A percentile compares a stretch with the other conserved stretches of the same genome.
phyloP scores from a whole-genome alignment of 768 basidiomycete species.

The Albatrellus ellisii region DNA sequence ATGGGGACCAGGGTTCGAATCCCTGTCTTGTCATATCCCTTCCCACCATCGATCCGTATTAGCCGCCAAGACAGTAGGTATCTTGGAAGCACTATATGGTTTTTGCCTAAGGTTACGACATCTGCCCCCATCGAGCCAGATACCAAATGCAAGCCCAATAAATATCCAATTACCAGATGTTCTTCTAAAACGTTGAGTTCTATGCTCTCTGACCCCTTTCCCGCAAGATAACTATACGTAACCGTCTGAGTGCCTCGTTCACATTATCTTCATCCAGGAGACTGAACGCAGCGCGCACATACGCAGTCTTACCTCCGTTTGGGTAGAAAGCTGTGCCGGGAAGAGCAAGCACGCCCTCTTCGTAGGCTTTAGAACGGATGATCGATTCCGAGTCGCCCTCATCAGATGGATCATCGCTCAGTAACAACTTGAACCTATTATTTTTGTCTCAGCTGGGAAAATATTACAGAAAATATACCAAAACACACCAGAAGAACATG shows the following conservation, averaged over 20 bases:
- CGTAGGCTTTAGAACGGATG: slow-evolving; percentile 63
- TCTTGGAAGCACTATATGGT: not conserved
- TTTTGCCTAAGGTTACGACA: not conserved
- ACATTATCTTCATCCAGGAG: slow-evolving; percentile 51
- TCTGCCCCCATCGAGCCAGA: too few species aligned
- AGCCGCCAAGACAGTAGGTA: not conserved
- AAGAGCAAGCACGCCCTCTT: slow-evolving; percentile 77
- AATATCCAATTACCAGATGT: not conserved
- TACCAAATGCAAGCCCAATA: not conserved
- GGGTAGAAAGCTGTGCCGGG: slow-evolving; percentile 80
- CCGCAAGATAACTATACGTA: slow-evolving; percentile 23
- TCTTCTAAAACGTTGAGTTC: not conserved
- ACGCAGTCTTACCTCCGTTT: slow-evolving; percentile 50
- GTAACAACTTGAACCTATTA: slow-evolving; percentile 56
- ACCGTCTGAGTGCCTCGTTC: slow-evolving; percentile 55
- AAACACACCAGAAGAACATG: slow-evolving; percentile 78
- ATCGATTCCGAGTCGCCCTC: slow-evolving; percentile 38
- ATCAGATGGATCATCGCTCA: slow-evolving; percentile 31
- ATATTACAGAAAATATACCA: slow-evolving; percentile 1
- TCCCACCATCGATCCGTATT: not conserved
- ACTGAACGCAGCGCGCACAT: slow-evolving; percentile 79
- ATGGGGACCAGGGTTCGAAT: slow-evolving; percentile 20
- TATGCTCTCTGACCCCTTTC: slow-evolving; percentile 1
- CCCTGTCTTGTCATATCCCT: slow-evolving; percentile 19
- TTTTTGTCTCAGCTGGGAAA: not conserved